Evolutionary conservation across 148 eudicot genomes (phyloP).

Genomic region (Rhododendron vialii): DNA sequence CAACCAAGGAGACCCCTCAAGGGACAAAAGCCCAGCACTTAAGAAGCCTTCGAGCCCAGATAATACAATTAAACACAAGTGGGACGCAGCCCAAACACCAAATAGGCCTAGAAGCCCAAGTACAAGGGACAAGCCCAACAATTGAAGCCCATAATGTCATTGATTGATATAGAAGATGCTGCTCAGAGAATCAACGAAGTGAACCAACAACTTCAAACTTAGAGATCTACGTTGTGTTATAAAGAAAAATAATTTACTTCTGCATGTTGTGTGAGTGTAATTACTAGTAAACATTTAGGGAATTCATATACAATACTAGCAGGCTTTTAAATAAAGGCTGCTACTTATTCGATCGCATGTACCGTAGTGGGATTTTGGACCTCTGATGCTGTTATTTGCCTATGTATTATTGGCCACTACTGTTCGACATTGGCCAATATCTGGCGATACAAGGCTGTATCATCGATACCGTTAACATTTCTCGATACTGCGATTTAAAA

Average conservation of each 20-base stretch:
- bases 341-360: neutral
- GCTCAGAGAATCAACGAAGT: neutral
- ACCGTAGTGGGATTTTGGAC: neutral
- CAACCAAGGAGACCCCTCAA: no score
- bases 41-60: no score
- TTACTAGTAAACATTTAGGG: neutral
- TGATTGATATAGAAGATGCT: neutral
- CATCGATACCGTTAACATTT: neutral
- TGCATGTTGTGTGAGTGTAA: neutral
- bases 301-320: neutral
- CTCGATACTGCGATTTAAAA: neutral
- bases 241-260: neutral
- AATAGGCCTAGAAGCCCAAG: no score
- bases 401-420: neutral
- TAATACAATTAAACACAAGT: no score
- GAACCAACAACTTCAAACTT: neutral
- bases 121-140: no score
- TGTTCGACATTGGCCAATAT: neutral
- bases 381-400: neutral
- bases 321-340: neutral
- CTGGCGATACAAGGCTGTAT: neutral
- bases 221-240: neutral
- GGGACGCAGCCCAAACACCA: no score
- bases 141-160: neutral
- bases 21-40: no score